phyloP scores from a whole-genome alignment of 2,329 filamentous ascomycete genomes.

The Fusarium buxicola region DNA sequence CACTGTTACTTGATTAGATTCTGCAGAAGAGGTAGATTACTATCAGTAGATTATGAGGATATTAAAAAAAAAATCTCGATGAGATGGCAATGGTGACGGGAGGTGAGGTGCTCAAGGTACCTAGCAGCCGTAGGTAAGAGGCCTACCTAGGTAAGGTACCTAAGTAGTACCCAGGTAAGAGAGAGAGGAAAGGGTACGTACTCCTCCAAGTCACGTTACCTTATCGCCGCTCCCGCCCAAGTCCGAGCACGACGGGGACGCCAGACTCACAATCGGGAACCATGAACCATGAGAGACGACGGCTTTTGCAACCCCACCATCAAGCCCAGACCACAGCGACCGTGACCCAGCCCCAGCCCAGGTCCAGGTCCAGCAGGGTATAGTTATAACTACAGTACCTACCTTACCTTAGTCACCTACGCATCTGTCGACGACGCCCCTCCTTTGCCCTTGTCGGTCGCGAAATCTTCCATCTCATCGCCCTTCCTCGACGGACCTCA shows the following conservation, averaged over 20 bases:
- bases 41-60: constrained; percentile 6
- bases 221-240: constrained; percentile 16
- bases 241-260: constrained; percentile 11
- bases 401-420: constrained; percentile 3
- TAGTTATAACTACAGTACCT: constrained; percentile 26
- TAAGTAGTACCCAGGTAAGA: no score
- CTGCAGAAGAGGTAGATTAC: constrained; percentile 6
- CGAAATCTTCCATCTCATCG: not conserved
- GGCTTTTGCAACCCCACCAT: constrained; percentile 40
- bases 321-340: constrained; percentile 25
- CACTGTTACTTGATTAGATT: constrained; percentile 1
- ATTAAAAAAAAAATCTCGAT: no score
- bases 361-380: constrained; percentile 25
- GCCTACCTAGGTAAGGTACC: not conserved
- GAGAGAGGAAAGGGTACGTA: no score
- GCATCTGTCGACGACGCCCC: constrained; percentile 23
- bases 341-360: constrained; percentile 9
- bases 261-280: not conserved
- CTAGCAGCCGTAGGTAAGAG: not conserved
- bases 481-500: constrained; percentile 1
- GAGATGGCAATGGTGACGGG: no score
- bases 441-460: not conserved
- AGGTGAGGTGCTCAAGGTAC: no score
- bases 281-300: constrained; percentile 7
- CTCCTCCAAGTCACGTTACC: constrained; percentile 42